Evolutionary conservation across 2,329 filamentous ascomycete genomes (phyloP).

Genomic region (Microdochium bolleyi): DNA sequence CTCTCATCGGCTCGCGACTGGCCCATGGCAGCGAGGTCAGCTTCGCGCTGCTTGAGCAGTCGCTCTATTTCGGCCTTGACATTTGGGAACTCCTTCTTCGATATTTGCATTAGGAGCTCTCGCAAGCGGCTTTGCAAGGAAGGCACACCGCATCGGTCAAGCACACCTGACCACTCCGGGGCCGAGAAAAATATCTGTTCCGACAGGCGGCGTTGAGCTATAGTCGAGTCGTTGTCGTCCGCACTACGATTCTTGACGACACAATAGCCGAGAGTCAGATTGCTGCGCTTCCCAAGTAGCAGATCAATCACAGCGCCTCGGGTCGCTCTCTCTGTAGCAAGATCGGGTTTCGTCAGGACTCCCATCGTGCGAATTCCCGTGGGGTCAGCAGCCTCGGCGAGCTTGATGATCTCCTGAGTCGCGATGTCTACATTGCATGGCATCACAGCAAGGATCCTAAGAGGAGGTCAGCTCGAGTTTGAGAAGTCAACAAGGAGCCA

Average conservation of each 20-base stretch:
- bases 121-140: conserved; percentile 21
- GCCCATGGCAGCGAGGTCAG: conserved; percentile 19
- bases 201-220: conserved; percentile 12
- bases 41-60: conserved; percentile 5
- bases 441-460: conserved; percentile 34
- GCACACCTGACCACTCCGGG: conserved; percentile 19
- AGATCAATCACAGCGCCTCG: conserved; percentile 27
- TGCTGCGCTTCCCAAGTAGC: conserved; percentile 23
- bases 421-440: conserved; percentile 30
- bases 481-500: neutral
- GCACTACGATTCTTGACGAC: conserved; percentile 34
- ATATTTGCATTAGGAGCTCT: conserved; percentile 23
- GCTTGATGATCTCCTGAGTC: conserved; percentile 30
- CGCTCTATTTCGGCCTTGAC: conserved; percentile 21
- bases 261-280: conserved; percentile 33
- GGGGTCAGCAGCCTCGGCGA: conserved; percentile 27
- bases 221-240: conserved; percentile 22
- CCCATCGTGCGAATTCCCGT: conserved; percentile 33
- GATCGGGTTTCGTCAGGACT: conserved; percentile 52
- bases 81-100: conserved; percentile 20
- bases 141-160: conserved; percentile 18
- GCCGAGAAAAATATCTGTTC: conserved; percentile 25
- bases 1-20: conserved; percentile 14
- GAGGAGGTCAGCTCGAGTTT: neutral
- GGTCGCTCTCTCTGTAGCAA: conserved; percentile 29